Percentiles rank a stretch among this genome's conserved stretches.
phyloP scores from a whole-genome alignment of 2,329 filamentous ascomycete species.

The Penicillium sp. region DNA sequence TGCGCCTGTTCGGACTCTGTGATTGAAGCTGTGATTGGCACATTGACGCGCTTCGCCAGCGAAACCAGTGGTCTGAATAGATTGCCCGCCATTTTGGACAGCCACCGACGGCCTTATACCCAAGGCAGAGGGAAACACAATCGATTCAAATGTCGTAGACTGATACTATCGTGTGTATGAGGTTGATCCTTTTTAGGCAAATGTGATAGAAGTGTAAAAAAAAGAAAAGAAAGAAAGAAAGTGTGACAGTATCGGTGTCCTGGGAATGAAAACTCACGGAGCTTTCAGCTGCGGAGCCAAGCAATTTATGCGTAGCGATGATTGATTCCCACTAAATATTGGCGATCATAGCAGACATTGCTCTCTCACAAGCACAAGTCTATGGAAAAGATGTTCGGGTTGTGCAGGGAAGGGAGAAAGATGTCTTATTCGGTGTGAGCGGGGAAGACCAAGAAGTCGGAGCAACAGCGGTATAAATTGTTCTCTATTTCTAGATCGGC shows the following conservation, averaged over 20 bases:
- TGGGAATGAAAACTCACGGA: neutral
- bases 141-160: neutral
- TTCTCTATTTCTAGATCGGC: constrained; percentile 4
- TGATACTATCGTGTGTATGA: neutral
- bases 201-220: neutral
- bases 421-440: constrained; percentile 6
- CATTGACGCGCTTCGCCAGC: constrained; percentile 50
- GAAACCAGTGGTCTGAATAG: constrained; percentile 19
- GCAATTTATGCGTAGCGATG: neutral
- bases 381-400: neutral
- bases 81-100: constrained; percentile 12
- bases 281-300: neutral
- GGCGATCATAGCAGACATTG: constrained; percentile 1
- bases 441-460: constrained; percentile 10
- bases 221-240: neutral
- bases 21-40: constrained; percentile 53
- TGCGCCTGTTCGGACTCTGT: constrained; percentile 55
- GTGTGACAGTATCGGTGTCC: neutral
- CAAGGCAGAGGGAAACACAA: neutral
- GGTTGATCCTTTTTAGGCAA: neutral
- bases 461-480: constrained; percentile 9
- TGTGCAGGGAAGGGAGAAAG: neutral
- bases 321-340: neutral
- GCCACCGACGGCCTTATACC: neutral
- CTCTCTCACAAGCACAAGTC: neutral